Conservation (phyloP, 2,329 filamentous ascomycete species). For the Sclerotiophoma versabilis region DNA sequence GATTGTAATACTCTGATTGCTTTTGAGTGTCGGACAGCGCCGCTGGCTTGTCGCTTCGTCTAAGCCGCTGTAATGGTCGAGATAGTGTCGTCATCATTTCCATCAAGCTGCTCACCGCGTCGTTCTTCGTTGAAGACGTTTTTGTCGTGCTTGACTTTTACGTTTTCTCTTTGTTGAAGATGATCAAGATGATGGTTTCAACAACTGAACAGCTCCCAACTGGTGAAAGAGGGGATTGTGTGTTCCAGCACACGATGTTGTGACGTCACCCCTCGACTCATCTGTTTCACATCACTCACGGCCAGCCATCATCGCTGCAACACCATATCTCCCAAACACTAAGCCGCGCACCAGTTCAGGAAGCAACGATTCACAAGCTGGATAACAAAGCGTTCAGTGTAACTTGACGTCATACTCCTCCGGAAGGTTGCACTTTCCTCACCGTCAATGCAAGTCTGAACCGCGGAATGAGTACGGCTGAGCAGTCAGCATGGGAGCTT, state of each 20-base stretch:
- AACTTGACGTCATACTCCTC: neutral
- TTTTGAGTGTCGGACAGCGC: no score
- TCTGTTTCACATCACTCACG: neutral
- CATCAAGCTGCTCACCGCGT: no score
- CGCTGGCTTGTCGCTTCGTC: no score
- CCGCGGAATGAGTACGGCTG: neutral
- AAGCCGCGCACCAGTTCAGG: neutral
- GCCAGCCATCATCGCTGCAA: slow-evolving; percentile 10
- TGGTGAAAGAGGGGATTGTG: no score
- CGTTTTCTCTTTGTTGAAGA: no score
- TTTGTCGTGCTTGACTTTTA: no score
- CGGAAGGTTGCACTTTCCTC: neutral
- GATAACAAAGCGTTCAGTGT: neutral
- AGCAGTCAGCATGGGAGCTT: neutral
- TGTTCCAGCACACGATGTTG: neutral
- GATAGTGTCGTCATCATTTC: neutral
- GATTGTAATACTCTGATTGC: no score
- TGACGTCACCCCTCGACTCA: neutral
- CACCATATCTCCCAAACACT: neutral
- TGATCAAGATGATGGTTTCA: neutral
- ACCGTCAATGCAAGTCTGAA: neutral
- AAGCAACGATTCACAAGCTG: neutral
- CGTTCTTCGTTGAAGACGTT: no score
- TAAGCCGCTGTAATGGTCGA: neutral
- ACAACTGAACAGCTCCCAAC: no score